phyloP scores from a whole-genome alignment of 345 rosid species.

The Acer yangbiense region DNA sequence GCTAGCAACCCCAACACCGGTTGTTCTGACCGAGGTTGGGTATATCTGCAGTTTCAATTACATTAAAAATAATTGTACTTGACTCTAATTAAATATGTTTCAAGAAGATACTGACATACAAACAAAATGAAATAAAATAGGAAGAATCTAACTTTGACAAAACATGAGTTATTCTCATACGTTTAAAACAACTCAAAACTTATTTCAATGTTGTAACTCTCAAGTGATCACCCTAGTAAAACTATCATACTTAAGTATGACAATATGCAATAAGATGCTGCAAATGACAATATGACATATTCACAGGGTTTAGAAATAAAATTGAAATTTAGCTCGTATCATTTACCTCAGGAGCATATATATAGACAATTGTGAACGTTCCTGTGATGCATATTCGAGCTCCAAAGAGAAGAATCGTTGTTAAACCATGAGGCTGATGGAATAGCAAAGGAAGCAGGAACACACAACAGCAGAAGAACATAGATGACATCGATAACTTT shows the following conservation, averaged over 20 bases:
- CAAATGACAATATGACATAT: too few relatives aligned
- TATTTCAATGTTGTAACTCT: background rate
- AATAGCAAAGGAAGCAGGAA: slow-evolving; percentile 75
- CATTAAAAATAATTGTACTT: background rate
- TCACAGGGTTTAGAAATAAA: background rate
- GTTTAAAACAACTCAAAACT: background rate
- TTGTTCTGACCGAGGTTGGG: slow-evolving; percentile 85
- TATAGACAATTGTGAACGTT: slow-evolving; percentile 67
- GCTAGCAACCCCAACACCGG: slow-evolving; percentile 85
- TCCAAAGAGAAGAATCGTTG: slow-evolving; percentile 73
- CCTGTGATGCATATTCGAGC: slow-evolving; percentile 87
- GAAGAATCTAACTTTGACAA: background rate
- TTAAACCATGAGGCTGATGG: slow-evolving; percentile 62
- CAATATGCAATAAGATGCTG: background rate
- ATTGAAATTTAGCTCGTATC: background rate
- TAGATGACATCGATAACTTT: slow-evolving; percentile 72
- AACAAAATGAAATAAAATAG: background rate
- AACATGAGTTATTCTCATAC: background rate
- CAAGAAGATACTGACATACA: slow-evolving; percentile 10
- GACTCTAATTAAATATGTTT: background rate
- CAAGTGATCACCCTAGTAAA: background rate
- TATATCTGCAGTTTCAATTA: slow-evolving; percentile 52
- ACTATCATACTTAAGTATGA: background rate
- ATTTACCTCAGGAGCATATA: slow-evolving; percentile 91
- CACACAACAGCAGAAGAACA: slow-evolving; percentile 72